Conservation (phyloP, 2,329 filamentous ascomycete genomes). For the Emergomyces orientalis region DNA sequence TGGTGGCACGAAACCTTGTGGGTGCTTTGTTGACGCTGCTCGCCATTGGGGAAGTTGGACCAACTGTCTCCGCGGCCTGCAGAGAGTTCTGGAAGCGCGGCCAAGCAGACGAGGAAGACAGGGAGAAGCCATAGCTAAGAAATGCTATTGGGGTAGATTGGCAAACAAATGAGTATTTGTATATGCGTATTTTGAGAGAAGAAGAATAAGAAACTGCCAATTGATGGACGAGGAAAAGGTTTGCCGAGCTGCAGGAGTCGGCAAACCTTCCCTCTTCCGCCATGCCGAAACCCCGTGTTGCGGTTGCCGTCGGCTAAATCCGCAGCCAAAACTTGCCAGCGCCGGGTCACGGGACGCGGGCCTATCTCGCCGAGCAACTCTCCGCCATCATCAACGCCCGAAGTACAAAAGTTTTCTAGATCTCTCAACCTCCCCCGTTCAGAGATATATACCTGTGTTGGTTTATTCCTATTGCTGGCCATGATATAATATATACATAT, state of each 20-base stretch:
- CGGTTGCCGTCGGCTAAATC: slow-evolving; percentile 4
- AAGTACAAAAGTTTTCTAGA: not conserved
- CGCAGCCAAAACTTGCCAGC: no score
- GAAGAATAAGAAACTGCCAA: no score
- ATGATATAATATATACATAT: not conserved
- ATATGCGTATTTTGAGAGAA: no score
- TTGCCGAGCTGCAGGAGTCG: not conserved
- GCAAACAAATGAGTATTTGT: not conserved
- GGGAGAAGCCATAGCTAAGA: slow-evolving; percentile 25
- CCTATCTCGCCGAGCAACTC: not conserved
- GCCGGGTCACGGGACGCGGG: slow-evolving; percentile 6
- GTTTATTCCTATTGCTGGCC: not conserved
- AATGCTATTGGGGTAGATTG: not conserved
- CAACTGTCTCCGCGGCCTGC: slow-evolving; percentile 21
- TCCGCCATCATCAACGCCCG: not conserved
- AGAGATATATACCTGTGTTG: not conserved
- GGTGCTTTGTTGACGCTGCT: slow-evolving; percentile 58
- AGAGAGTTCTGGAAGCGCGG: slow-evolving; percentile 24
- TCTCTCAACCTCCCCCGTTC: no score
- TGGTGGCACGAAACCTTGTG: slow-evolving; percentile 55
- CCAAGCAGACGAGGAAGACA: slow-evolving; percentile 28
- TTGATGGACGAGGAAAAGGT: no score
- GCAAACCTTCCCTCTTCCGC: not conserved
- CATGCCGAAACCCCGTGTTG: not conserved
- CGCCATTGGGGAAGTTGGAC: slow-evolving; percentile 26